A percentile compares a stretch with the other conserved stretches of the same genome.
Conservation (phyloP, 2,329 filamentous ascomycete genomes). For the Aquanectria penicillioides region DNA sequence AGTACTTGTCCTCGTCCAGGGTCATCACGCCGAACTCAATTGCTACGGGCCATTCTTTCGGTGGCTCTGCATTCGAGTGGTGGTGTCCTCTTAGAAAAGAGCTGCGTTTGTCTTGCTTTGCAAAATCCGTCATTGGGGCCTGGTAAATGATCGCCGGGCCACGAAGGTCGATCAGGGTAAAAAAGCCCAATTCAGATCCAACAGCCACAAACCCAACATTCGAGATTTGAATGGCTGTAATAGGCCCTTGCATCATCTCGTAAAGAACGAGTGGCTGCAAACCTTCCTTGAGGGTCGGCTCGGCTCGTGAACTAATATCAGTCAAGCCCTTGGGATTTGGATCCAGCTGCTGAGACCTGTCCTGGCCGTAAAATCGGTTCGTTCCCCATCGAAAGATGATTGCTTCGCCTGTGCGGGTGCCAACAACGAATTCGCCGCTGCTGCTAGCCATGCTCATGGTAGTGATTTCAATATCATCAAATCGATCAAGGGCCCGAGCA, state of each 20-base stretch:
- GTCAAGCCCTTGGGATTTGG: slow-evolving; percentile 76
- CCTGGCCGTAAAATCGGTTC: slow-evolving; percentile 77
- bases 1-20: slow-evolving; percentile 92
- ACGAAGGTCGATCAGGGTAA: slow-evolving; percentile 87
- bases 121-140: slow-evolving; percentile 76
- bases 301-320: slow-evolving; percentile 77
- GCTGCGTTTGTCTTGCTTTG: slow-evolving; percentile 78
- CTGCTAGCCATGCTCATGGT: slow-evolving; percentile 82
- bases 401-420: slow-evolving; percentile 84
- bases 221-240: slow-evolving; percentile 84
- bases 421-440: slow-evolving; percentile 86
- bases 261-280: slow-evolving; percentile 83
- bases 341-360: slow-evolving; percentile 60
- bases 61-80: slow-evolving; percentile 47
- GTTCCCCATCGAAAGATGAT: slow-evolving; percentile 88
- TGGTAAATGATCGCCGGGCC: slow-evolving; percentile 87
- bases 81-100: slow-evolving; percentile 70
- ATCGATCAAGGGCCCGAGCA: slow-evolving; percentile 82
- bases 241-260: slow-evolving; percentile 82
- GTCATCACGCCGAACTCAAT: slow-evolving; percentile 96
- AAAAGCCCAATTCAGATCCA: slow-evolving; percentile 83
- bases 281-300: slow-evolving; percentile 79
- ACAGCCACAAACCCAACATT: slow-evolving; percentile 92
- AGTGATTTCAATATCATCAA: slow-evolving; percentile 79
- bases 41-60: slow-evolving; percentile 78